Conservation (phyloP, 192 early-diverging fungal species). For the Obelidium mucronatum region DNA sequence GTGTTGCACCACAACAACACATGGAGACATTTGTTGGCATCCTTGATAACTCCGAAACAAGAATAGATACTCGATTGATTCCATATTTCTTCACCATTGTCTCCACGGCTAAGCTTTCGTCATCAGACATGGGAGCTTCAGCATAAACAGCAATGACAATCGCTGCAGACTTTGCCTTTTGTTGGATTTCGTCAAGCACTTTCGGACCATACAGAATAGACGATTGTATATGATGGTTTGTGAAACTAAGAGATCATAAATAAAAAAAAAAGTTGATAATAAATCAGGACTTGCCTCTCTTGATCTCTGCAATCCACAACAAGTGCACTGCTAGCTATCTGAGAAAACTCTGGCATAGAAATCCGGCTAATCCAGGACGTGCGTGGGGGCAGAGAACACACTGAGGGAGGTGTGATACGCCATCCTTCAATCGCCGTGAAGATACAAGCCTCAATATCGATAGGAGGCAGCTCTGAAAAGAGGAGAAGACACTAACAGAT, state of each 20-base stretch:
- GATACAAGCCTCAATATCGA: constrained; percentile 41
- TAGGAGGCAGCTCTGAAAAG: constrained; percentile 65
- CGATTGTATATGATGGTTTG: background rate
- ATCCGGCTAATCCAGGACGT: background rate
- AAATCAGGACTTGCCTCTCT: background rate
- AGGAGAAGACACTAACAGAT: constrained; percentile 47
- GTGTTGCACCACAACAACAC: constrained; percentile 10
- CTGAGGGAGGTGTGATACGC: constrained; percentile 1
- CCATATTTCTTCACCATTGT: background rate
- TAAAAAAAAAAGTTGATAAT: background rate
- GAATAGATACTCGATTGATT: background rate
- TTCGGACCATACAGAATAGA: background rate
- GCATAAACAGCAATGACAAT: background rate
- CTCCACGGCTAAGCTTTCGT: background rate
- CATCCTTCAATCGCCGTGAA: background rate
- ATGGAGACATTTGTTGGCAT: background rate
- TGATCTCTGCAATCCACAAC: background rate
- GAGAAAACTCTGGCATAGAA: background rate
- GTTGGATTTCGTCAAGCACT: background rate
- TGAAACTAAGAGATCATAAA: background rate
- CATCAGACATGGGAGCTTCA: background rate
- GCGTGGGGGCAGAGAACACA: background rate
- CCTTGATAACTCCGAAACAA: background rate
- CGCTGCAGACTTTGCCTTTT: background rate
- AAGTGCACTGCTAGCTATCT: background rate